Conservation (phyloP, 306 rosid species). For the Amphicarpaea edgeworthii region DNA sequence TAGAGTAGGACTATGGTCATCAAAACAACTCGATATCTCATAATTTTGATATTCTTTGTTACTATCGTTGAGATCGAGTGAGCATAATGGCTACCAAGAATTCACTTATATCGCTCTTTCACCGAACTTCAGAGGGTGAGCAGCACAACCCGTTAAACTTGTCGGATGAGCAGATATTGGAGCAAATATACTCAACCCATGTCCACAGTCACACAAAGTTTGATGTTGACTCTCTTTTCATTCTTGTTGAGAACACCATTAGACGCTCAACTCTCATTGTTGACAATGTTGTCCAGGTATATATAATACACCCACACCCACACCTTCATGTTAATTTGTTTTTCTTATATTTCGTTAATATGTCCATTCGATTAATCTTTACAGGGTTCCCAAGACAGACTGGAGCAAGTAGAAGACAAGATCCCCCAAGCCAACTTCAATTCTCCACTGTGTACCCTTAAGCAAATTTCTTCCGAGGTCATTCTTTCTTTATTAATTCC, state of each 20-base stretch:
- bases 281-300: constrained; percentile 63
- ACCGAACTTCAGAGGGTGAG: constrained; percentile 19
- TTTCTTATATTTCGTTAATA: neutral
- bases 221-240: constrained; percentile 62
- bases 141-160: constrained; percentile 51
- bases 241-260: constrained; percentile 56
- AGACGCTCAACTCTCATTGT: constrained; percentile 61
- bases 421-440: constrained; percentile 44
- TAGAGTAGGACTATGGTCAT: neutral
- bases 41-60: neutral
- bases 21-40: neutral
- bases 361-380: neutral
- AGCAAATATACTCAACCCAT: constrained; percentile 59
- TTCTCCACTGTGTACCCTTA: constrained; percentile 59
- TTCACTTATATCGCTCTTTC: constrained; percentile 33
- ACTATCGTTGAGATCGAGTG: neutral
- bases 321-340: neutral
- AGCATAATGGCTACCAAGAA: constrained; percentile 13
- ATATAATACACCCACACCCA: too few relatives aligned
- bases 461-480: constrained; percentile 56
- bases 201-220: constrained; percentile 54
- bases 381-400: constrained; percentile 53
- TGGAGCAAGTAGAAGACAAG: constrained; percentile 56
- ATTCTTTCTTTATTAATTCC: neutral
- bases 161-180: constrained; percentile 61